A percentile compares a stretch with the other conserved stretches of the same genome.
Evolutionary conservation across 768 basidiomycete species (phyloP).

Genomic region (Rhizopogon roseolus): DNA sequence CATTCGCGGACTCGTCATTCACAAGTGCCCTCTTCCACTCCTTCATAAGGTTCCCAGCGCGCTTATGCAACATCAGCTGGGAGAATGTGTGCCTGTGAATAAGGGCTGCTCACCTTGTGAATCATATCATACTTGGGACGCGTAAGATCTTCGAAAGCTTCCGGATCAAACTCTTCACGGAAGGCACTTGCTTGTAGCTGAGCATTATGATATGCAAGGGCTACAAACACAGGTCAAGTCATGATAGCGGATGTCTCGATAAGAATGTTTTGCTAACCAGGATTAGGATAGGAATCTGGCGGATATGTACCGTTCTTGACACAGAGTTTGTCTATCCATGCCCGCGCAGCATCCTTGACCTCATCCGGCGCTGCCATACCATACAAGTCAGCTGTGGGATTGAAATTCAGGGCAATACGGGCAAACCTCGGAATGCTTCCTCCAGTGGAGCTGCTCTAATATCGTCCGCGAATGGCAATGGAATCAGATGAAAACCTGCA

Average conservation of each 20-base stretch:
- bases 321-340: conserved; percentile 75
- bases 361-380: conserved; percentile 56
- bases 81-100: neutral
- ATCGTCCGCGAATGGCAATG: conserved; percentile 93
- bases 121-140: conserved; percentile 73
- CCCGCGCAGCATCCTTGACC: conserved; percentile 59
- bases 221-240: conserved; percentile 31
- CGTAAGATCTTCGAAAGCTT: conserved; percentile 78
- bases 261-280: conserved; percentile 48
- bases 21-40: conserved; percentile 65
- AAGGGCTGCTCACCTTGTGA: conserved; percentile 53
- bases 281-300: conserved; percentile 90
- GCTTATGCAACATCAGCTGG: conserved; percentile 31
- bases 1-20: conserved; percentile 59
- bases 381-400: conserved; percentile 1
- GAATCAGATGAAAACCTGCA: conserved; percentile 89
- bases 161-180: conserved; percentile 79
- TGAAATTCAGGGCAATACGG: neutral
- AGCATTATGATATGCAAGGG: conserved; percentile 83
- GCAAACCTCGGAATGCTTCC: conserved; percentile 56
- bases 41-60: conserved; percentile 63
- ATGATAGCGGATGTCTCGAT: neutral
- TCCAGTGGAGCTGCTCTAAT: conserved; percentile 76
- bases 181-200: conserved; percentile 92
- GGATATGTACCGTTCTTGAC: conserved; percentile 77